Base-by-base conservation (phyloP, 2,329 filamentous ascomycete species). In the Aspergillus sergii region DNA sequence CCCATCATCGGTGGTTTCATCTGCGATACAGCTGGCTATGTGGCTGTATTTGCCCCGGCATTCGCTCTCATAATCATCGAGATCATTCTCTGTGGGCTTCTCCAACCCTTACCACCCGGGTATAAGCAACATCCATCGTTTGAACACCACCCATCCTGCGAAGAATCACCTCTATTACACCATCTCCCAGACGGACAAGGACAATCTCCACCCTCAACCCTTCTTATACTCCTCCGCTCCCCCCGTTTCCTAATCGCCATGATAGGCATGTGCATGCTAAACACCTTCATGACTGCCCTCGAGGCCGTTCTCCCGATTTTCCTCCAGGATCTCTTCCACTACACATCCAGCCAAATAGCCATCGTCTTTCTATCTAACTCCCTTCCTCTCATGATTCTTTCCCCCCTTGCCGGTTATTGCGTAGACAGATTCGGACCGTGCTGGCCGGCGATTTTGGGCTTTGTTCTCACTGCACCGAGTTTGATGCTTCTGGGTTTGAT, bases 1-100 rank as follows among this genome's bases (percentile, higher is more conserved):
- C 90, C 90, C 0, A 76, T 90, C 19, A 78, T 92, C 4, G 89
- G 90, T 1, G 90, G 90, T 2, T 78, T 90, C 0, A 86, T 91
- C 0, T 92, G 90, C 71, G 83, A 82, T 12, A 77, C 78, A 11
- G 83, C 2, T 70, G 64, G 80, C 78, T 69, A 75, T 77, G 58
- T 68, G 78, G 30, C 65, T 76, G 66, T 73, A 72, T 63, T 68
- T 76, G 63, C 61, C 30, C 68, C 76, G 60, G 70, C 65, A 1
- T 69, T 72, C 57, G 66, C 56, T 11, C 61, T 77, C 59, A 79
- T 87, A 30, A 75, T 69, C 9, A 62, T 86, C 14, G 85, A 87
- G 68, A 81, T 86, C 55, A 34, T 81, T 9, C 71, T 87, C 56
- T 79, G 85, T 1, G 68, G 86, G 41, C 57, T 81, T 9, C 75